Conservation (phyloP, 208 protist genomes). For the Trypanosoma lewisi region DNA sequence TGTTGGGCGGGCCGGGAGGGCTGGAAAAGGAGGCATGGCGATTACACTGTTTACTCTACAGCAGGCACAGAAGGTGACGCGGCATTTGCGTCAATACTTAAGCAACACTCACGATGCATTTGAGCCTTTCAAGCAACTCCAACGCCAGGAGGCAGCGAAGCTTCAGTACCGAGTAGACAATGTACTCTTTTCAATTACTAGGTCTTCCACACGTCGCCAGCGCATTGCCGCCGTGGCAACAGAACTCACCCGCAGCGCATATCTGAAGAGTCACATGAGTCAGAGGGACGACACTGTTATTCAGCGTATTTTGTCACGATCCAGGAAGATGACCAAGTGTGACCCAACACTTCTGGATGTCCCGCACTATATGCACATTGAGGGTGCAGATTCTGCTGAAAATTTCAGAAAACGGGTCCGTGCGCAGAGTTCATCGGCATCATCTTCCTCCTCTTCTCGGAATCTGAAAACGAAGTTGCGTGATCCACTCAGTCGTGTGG, state of each 20-base stretch:
- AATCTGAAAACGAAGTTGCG: constrained; percentile 31
- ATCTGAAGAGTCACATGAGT: constrained; percentile 87
- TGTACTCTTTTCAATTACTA: constrained; percentile 70
- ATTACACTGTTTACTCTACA: constrained; percentile 86
- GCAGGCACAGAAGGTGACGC: constrained; percentile 60
- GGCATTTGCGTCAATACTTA: constrained; percentile 62
- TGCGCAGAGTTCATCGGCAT: constrained; percentile 46
- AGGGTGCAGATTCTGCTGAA: constrained; percentile 56
- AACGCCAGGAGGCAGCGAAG: constrained; percentile 70
- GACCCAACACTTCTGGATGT: constrained; percentile 88
- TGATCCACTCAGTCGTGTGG: constrained; percentile 66
- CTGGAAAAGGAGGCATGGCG: constrained; percentile 82
- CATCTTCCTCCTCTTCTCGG: constrained; percentile 25
- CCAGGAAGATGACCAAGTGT: constrained; percentile 76
- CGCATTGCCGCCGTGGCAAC: constrained; percentile 79
- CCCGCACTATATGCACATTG: constrained; percentile 85
- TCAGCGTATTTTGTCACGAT: constrained; percentile 71
- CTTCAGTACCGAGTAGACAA: constrained; percentile 88
- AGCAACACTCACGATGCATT: constrained; percentile 41
- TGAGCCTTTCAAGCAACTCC: constrained; percentile 71
- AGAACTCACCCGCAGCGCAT: constrained; percentile 87
- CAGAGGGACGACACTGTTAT: constrained; percentile 89
- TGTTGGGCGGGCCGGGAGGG: constrained; percentile 93
- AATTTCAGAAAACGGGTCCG: constrained; percentile 77
- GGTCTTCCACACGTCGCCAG: constrained; percentile 73